Evolutionary conservation across 2,329 filamentous ascomycete species (phyloP).

Genomic region (Colletotrichum plurivorum): DNA sequence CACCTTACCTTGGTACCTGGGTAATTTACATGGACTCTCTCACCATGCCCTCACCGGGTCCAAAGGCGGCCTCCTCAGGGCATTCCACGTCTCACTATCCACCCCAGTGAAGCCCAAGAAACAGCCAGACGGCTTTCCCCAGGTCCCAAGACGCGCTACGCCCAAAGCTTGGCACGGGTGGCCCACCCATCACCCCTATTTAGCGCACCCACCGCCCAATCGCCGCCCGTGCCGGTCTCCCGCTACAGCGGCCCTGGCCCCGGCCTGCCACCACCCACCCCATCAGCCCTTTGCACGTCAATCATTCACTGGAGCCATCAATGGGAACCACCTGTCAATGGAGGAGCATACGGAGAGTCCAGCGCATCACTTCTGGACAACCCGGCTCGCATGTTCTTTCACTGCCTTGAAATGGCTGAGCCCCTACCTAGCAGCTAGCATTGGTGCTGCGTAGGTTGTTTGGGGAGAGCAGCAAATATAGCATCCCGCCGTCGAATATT

Average conservation of each 20-base stretch:
- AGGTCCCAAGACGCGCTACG: conserved; percentile 33
- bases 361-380: conserved; percentile 3
- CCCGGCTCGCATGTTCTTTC: conserved; percentile 22
- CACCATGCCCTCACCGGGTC: too few species aligned
- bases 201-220: conserved; percentile 22
- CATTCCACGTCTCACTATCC: conserved; percentile 17
- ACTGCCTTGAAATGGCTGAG: too few species aligned
- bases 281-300: not conserved
- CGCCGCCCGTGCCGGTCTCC: conserved; percentile 32
- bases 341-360: not conserved
- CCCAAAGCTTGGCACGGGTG: conserved; percentile 38
- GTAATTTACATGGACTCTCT: too few species aligned
- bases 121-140: conserved; percentile 20
- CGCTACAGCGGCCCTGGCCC: conserved; percentile 9
- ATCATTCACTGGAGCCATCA: not conserved
- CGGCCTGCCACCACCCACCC: not conserved
- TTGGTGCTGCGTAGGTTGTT: too few species aligned
- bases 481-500: conserved; percentile 3
- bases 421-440: not conserved
- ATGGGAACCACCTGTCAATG: not conserved
- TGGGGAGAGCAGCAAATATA: not conserved
- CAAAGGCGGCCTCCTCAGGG: conserved; percentile 17
- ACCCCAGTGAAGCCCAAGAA: not conserved
- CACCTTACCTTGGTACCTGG: too few species aligned
- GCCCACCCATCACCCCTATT: conserved; percentile 9